Conservation (phyloP, 2,329 filamentous ascomycete species). For the Coniochaeta sp. region DNA sequence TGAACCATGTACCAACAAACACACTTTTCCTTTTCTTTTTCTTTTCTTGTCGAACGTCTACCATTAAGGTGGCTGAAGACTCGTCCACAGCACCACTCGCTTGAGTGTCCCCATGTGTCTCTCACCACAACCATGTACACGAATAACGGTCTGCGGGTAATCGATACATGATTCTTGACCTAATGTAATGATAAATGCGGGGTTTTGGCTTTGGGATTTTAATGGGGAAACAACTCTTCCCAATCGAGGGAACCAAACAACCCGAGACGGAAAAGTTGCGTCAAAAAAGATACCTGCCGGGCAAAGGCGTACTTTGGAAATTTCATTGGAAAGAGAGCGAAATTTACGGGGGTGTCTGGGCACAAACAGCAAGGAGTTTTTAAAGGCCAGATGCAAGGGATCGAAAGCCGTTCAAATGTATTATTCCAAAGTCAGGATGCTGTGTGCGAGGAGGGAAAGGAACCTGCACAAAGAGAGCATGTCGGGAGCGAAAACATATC, state of each 20-base stretch:
- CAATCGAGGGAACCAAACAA: neutral
- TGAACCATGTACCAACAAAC: neutral
- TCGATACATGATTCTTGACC: neutral
- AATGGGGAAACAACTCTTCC: neutral
- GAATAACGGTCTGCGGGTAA: neutral
- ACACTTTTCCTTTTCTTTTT: neutral
- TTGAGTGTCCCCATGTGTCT: neutral
- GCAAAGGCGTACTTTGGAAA: neutral
- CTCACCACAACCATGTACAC: neutral
- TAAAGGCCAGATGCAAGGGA: neutral
- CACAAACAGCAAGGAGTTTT: neutral
- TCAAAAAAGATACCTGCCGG: neutral
- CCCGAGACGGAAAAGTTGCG: neutral
- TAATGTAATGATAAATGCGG: conserved; percentile 2
- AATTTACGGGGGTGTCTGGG: neutral
- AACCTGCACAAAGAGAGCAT: neutral
- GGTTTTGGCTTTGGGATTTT: neutral
- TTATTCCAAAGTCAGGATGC: neutral
- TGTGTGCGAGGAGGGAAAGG: neutral
- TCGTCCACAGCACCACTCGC: neutral
- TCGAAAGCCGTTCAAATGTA: neutral
- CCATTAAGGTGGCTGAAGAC: neutral
- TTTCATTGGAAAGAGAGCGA: neutral
- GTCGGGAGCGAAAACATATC: neutral
- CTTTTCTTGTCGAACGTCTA: neutral